Base-by-base conservation (phyloP, 164 flowering plant species). In the Akebia trifoliata region DNA sequence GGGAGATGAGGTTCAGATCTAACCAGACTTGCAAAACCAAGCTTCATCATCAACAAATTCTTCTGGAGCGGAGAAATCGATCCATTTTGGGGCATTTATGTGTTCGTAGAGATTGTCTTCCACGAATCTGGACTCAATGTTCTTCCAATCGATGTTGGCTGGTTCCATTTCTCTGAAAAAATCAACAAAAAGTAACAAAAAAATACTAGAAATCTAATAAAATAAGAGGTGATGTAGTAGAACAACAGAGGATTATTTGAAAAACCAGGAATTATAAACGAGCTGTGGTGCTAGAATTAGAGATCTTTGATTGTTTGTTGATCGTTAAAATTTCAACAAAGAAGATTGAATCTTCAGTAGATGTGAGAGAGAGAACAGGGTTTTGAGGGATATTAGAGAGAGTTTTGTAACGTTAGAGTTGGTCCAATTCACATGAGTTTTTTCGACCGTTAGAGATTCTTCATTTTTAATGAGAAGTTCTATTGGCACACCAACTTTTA, bases 21-120 rank as follows among this genome's bases (percentile, higher is more conserved):
- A 70, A 90, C 99, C 88, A 20, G 95, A 80, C 45, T 76, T 72
- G 66, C 99, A 94, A 58, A 94, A 94, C 93, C 95, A 87, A 54
- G 89, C 78, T 17, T 76, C 86, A 32, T 80, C 92, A 50, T 80
- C 84, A 8, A 62, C 66, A 26, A 60, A 38, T 17, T 72, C 72
- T 2, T 77, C 76, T 3, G 84, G 70, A 31, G 76, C 72, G 44
- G 78, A 75, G 63, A 94, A 80, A 74, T 94, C 95, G 29, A 90
- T 63, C 87, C 88, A 94, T 57, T 78, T 80, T 26, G 97, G 99
- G 6, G 99, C 99, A 42, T 79, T 76, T 34, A 93, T 79, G 73
- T 83, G 69, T 74, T 93, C 99, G 63, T 79, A 84, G 12, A 78
- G 44, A 2, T 69, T 73, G 54, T 90, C 97, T 36, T 60, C 71